Evolutionary conservation across 177 flowering plant genomes (phyloP).

Genomic region (Tripterygium wilfordii): DNA sequence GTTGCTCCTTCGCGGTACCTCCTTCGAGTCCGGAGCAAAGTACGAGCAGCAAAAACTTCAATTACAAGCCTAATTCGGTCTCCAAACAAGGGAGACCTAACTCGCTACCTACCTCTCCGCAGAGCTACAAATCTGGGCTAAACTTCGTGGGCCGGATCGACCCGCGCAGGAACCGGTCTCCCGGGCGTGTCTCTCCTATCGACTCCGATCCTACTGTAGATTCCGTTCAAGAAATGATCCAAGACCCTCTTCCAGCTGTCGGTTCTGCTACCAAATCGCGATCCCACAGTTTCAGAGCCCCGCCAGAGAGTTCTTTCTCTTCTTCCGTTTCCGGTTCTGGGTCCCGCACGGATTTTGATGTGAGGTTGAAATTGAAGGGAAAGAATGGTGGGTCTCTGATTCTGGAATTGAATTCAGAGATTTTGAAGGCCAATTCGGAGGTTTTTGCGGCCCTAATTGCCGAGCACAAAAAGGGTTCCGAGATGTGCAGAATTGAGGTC

Average conservation of each 20-base stretch:
- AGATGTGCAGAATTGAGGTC: constrained; percentile 66
- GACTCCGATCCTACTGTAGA: constrained; percentile 35
- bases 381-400: constrained; percentile 53
- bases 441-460: constrained; percentile 57
- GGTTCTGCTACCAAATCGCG: constrained; percentile 4
- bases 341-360: constrained; percentile 32
- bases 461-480: constrained; percentile 22
- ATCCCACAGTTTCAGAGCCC: constrained; percentile 15
- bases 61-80: constrained; percentile 6
- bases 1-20: constrained; percentile 54
- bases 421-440: constrained; percentile 51
- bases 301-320: too few species aligned
- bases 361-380: constrained; percentile 76
- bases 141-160: constrained; percentile 46
- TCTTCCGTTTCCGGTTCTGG: constrained; percentile 3
- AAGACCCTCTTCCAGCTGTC: constrained; percentile 1
- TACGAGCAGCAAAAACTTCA: constrained; percentile 6
- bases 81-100: constrained; percentile 14
- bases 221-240: constrained; percentile 5
- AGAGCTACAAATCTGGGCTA: constrained; percentile 32
- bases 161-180: constrained; percentile 65
- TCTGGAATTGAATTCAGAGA: constrained; percentile 68
- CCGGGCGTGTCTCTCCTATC: constrained; percentile 91
- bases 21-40: constrained; percentile 47
- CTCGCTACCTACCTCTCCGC: constrained; percentile 48